A percentile compares a stretch with the other conserved stretches of the same genome.
Conservation (phyloP, 108 stramenopile species). For the Mayamaea pseudoterrestris region DNA sequence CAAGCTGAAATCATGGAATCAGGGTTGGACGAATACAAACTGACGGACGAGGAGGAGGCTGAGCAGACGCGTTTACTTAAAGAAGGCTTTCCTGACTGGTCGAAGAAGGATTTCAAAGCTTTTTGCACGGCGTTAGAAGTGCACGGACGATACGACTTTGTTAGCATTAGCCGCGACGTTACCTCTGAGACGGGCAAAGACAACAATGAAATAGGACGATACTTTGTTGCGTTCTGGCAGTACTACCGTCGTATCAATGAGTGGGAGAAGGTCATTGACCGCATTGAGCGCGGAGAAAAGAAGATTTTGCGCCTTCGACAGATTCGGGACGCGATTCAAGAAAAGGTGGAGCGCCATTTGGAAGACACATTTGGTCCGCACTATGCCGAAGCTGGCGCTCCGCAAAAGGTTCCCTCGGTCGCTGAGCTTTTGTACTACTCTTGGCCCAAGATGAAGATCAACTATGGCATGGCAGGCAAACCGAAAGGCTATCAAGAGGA, state of each 20-base stretch:
- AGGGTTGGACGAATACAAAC: conserved; percentile 29
- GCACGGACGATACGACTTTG: conserved; percentile 83
- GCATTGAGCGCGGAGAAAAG: conserved; percentile 82
- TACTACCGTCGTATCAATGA: conserved; percentile 79
- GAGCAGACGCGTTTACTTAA: conserved; percentile 61
- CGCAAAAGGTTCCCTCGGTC: conserved; percentile 39
- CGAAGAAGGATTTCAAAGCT: conserved; percentile 75
- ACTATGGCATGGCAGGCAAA: conserved; percentile 45
- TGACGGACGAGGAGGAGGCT: conserved; percentile 36
- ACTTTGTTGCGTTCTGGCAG: conserved; percentile 83
- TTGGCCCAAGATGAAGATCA: conserved; percentile 73
- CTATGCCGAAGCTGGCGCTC: conserved; percentile 41
- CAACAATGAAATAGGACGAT: conserved; percentile 70
- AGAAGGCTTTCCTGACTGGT: conserved; percentile 94
- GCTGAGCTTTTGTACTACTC: conserved; percentile 71
- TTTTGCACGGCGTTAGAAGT: conserved; percentile 82
- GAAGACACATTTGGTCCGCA: conserved; percentile 73
- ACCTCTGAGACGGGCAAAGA: conserved; percentile 79
- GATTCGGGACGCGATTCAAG: conserved; percentile 88
- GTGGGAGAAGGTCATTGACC: conserved; percentile 77
- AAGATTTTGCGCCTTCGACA: conserved; percentile 77
- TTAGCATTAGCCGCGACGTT: conserved; percentile 67
- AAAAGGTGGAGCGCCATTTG: conserved; percentile 89
- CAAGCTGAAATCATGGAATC: conserved; percentile 50
- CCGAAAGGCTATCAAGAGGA: conserved; percentile 80